phyloP scores from a whole-genome alignment of 495 filamentous ascomycete species.

The Penicillium alfredii region DNA sequence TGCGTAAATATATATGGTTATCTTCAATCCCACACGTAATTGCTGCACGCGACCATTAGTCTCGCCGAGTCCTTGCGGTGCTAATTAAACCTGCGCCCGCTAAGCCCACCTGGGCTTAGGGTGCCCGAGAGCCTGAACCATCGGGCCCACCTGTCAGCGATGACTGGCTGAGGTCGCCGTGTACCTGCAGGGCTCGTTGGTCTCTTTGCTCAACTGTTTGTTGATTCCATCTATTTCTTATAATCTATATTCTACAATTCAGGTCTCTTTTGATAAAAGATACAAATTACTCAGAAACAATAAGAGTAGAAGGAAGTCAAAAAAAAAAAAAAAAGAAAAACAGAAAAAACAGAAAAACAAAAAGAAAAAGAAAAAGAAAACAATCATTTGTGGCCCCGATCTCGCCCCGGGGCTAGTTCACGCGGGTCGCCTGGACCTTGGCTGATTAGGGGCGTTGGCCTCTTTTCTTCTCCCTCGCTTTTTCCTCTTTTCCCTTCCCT shows the following conservation, averaged over 20 bases:
- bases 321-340: no score
- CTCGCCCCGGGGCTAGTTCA: slow-evolving; percentile 19
- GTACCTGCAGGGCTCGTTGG: slow-evolving; percentile 24
- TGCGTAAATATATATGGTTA: no score
- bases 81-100: slow-evolving; percentile 18
- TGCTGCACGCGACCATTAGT: no score
- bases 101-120: slow-evolving; percentile 6
- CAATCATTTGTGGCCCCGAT: slow-evolving; percentile 10
- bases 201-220: background rate
- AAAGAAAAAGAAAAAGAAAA: background rate
- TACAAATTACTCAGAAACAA: no score
- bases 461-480: slow-evolving; percentile 10
- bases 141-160: slow-evolving; percentile 9
- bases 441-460: slow-evolving; percentile 19
- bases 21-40: no score
- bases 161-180: slow-evolving; percentile 6
- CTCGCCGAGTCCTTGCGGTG: no score
- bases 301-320: no score
- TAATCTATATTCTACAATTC: no score
- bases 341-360: no score
- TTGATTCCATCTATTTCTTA: background rate
- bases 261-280: no score
- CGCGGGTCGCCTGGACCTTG: slow-evolving; percentile 24
- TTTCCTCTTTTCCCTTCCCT: slow-evolving; percentile 10
- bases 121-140: slow-evolving; percentile 10